Evolutionary conservation across 1,284 basidiomycete genomes (phyloP).

Genomic region (Phaffia rhodozyma): DNA sequence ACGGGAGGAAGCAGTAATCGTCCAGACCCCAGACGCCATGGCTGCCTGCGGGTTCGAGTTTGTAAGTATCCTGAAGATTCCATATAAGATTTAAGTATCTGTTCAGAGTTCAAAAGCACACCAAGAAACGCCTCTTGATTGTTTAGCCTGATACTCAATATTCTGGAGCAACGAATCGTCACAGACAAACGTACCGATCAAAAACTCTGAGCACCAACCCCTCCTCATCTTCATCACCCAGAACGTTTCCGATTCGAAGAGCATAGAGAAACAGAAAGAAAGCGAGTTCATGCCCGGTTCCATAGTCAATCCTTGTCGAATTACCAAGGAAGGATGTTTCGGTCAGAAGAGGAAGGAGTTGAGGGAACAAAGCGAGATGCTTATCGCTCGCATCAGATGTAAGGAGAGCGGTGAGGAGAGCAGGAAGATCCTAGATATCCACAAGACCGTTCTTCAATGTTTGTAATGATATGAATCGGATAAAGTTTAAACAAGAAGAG

Average conservation of each 20-base stretch:
- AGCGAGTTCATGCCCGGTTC: slow-evolving; percentile 86
- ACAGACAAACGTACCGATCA: slow-evolving; percentile 26
- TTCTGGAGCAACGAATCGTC: no score
- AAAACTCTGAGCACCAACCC: slow-evolving; percentile 37
- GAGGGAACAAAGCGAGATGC: slow-evolving; percentile 45
- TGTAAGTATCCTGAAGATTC: slow-evolving; percentile 77
- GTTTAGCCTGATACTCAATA: neutral
- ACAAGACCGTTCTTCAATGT: slow-evolving; percentile 12
- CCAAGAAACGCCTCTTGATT: neutral
- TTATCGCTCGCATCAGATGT: slow-evolving; percentile 45
- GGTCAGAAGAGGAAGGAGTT: slow-evolving; percentile 48
- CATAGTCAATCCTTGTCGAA: slow-evolving; percentile 86
- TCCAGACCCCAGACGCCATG: slow-evolving; percentile 98
- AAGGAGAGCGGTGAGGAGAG: slow-evolving; percentile 46
- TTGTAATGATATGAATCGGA: neutral
- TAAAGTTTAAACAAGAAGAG: neutral
- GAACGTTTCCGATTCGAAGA: slow-evolving; percentile 32
- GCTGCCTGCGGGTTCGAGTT: slow-evolving; percentile 87
- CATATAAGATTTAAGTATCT: slow-evolving; percentile 72
- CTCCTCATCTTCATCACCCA: slow-evolving; percentile 28
- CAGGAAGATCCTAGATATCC: slow-evolving; percentile 45
- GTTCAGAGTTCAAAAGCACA: slow-evolving; percentile 47
- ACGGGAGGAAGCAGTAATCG: slow-evolving; percentile 76
- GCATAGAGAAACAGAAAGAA: slow-evolving; percentile 67
- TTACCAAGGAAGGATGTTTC: slow-evolving; percentile 64